Base-by-base conservation (phyloP, 1,139 yeast species). In the Sugiyamaella pinicola region DNA sequence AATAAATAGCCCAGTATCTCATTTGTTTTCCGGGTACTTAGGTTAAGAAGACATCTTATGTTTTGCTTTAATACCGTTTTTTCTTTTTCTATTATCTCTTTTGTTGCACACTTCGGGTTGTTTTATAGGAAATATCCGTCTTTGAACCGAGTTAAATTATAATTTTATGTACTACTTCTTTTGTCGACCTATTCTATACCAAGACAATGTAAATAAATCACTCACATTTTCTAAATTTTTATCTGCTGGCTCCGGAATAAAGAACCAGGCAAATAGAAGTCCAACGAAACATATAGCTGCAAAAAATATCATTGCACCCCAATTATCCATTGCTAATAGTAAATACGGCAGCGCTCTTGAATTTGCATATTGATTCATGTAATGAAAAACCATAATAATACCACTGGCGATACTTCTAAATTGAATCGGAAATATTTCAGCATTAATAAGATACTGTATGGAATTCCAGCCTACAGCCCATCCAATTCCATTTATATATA, bases 381-480 rank as follows among this genome's bases (percentile, higher is more conserved):
- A 82, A 65, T 82, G 86, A 63, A 81, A 72, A 4, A 75, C 76
- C 86, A 82, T 82, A 54, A 79, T 74, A 38, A 77, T 58, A 1
- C 83, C 75, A 55, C 78, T 80, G 24, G 84, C 85, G 59, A 79
- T 69, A 9, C 79, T 75, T 62, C 86, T 73, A 43, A 79, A 74
- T 56, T 76, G 73, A 61, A 81, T 70, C 22, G 86, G 86, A 66
- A 81, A 77, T 51, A 82, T 74, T 65, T 82, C 86, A 4, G 84
- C 74, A 50, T 82, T 82, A 59, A 82, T 68, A 58, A 82, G 73
- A 61, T 81, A 82, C 65, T 82, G 86, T 53, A 81, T 70, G 2
- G 80, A 71, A 68, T 82, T 82, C 74, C 79, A 82, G 8, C 86
- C 86, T 69, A 81, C 66, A 15, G 83, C 78, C 86, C 86, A 82